Percentiles rank a stretch among this genome's conserved stretches.
Conservation (phyloP, 2,329 filamentous ascomycete species). For the Decorospora gaudefroyi region DNA sequence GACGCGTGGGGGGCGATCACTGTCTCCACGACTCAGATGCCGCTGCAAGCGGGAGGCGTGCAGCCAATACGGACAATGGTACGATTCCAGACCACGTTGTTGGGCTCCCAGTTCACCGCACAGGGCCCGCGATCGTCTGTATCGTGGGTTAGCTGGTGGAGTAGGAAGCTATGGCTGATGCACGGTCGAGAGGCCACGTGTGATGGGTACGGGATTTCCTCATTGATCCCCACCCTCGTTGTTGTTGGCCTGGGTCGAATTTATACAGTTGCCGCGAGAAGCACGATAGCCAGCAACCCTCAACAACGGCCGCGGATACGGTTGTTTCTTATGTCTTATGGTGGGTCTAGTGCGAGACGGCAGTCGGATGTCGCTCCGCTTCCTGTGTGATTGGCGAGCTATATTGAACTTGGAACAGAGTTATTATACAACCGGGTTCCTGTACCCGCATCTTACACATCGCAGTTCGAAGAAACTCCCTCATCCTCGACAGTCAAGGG, state of each 20-base stretch:
- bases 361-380: conserved; percentile 19
- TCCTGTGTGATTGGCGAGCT: conserved; percentile 29
- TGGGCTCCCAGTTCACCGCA: conserved; percentile 38
- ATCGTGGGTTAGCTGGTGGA: conserved; percentile 18
- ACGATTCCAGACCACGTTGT: conserved; percentile 37
- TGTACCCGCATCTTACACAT: conserved; percentile 23
- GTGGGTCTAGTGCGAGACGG: conserved; percentile 21
- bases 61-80: conserved; percentile 29
- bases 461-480: conserved; percentile 10
- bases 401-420: conserved; percentile 8
- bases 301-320: conserved; percentile 19
- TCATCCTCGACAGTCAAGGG: too few species aligned
- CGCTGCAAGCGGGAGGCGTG: conserved; percentile 35
- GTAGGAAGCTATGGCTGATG: conserved; percentile 12
- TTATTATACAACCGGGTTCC: conserved; percentile 15
- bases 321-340: conserved; percentile 15
- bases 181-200: conserved; percentile 22
- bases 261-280: conserved; percentile 39
- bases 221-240: conserved; percentile 7
- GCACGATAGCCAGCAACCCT: conserved; percentile 32
- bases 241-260: conserved; percentile 7
- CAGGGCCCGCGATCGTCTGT: conserved; percentile 34
- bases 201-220: conserved; percentile 13
- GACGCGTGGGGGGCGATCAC: conserved; percentile 17
- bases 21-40: conserved; percentile 17